These are phyloP conservation scores for Pleurotus tuber-regium DNA, from an alignment of 768 basidiomycete genomes.

Conservation along the genomic window DNA sequence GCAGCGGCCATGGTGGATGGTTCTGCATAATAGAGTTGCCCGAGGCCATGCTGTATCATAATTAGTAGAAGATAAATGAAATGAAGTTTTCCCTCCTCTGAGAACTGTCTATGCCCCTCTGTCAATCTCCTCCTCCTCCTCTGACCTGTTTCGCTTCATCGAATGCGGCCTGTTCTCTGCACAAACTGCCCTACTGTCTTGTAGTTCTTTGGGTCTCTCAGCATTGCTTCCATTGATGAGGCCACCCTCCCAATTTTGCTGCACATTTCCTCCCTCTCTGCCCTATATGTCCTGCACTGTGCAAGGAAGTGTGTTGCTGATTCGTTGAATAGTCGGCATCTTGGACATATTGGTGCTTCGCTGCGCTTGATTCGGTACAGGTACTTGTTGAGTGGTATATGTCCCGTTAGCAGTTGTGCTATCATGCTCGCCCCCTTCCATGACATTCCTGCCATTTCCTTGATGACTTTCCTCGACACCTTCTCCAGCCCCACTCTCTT, in stretches of 20 bases:
- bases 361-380: slow-evolving; percentile 20
- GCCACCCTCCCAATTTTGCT: not conserved
- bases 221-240: not conserved
- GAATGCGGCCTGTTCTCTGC: not conserved
- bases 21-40: no score
- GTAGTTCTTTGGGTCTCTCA: not conserved
- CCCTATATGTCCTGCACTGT: not conserved
- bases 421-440: slow-evolving; percentile 17
- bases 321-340: slow-evolving; percentile 9
- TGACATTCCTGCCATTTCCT: not conserved
- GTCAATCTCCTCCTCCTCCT: not conserved
- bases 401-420: slow-evolving; percentile 29
- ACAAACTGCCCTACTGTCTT: not conserved
- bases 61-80: no score
- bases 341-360: slow-evolving; percentile 17
- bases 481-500: slow-evolving; percentile 10
- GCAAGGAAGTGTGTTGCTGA: not conserved
- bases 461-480: slow-evolving; percentile 12
- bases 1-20: no score
- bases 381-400: slow-evolving; percentile 27
- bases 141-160: not conserved
- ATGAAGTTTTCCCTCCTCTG: no score
- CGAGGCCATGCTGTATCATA: no score
- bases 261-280: not conserved
- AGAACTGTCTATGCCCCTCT: not conserved